A percentile compares a stretch with the other conserved stretches of the same genome.
Evolutionary conservation across 1,284 basidiomycete species (phyloP).

Genomic region (Neonothopanus nambi): DNA sequence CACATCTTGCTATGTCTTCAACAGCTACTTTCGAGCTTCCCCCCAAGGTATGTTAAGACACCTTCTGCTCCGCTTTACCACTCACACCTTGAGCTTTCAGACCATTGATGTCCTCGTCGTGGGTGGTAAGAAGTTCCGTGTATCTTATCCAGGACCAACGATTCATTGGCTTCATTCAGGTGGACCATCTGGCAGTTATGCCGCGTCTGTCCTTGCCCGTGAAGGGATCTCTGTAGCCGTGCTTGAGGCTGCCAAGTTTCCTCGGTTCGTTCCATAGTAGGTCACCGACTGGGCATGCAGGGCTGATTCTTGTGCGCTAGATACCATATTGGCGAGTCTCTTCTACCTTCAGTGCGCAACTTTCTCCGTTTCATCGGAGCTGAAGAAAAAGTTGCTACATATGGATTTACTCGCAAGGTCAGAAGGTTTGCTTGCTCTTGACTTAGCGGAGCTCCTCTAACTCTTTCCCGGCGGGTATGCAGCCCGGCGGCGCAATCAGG

Average conservation of each 20-base stretch:
- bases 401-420: constrained; percentile 62
- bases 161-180: constrained; percentile 28
- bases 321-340: constrained; percentile 66
- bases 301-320: constrained; percentile 28
- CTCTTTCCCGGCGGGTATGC: not conserved
- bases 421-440: constrained; percentile 4
- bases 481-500: constrained; percentile 31
- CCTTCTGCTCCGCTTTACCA: not conserved
- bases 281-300: no score
- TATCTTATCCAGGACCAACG: constrained; percentile 13
- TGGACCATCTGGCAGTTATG: constrained; percentile 74
- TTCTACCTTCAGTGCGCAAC: constrained; percentile 62
- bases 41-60: not conserved
- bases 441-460: not conserved
- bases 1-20: no score
- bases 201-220: constrained; percentile 66
- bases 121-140: constrained; percentile 36
- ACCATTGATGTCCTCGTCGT: constrained; percentile 43
- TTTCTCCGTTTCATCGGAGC: constrained; percentile 62
- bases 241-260: constrained; percentile 69
- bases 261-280: constrained; percentile 42
- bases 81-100: not conserved
- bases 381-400: constrained; percentile 49
- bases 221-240: constrained; percentile 71
- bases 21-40: not conserved